Evolutionary conservation across 768 basidiomycete genomes (phyloP).

Genomic region (Brasilioporus rufonigricans): DNA sequence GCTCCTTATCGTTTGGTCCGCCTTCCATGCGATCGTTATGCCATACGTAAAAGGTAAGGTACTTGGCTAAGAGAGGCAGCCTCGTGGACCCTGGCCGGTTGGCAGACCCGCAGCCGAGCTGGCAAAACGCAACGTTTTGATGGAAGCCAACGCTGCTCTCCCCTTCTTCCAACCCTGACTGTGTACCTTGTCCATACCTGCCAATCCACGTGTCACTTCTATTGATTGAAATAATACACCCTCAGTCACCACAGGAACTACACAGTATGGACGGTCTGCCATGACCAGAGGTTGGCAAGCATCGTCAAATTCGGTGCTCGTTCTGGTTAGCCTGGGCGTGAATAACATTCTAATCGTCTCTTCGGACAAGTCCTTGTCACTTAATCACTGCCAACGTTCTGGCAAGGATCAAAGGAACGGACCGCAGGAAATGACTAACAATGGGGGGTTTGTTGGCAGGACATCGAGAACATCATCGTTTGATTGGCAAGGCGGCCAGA

Average conservation of each 20-base stretch:
- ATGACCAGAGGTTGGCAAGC: constrained; percentile 11
- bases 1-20: not conserved
- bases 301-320: not conserved
- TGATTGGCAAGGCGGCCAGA: not conserved
- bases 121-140: constrained; percentile 12
- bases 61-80: not conserved
- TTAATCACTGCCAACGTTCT: constrained; percentile 2
- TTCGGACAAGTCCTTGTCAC: not conserved
- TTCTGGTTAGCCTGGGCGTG: not conserved
- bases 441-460: too few relatives aligned
- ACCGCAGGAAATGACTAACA: too few relatives aligned
- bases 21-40: not conserved
- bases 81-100: constrained; percentile 19
- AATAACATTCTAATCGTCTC: not conserved
- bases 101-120: constrained; percentile 10
- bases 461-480: not conserved
- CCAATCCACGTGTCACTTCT: constrained; percentile 1
- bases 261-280: not conserved
- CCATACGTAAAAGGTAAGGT: constrained; percentile 4
- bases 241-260: not conserved
- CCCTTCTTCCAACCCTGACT: not conserved
- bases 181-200: not conserved
- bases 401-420: not conserved
- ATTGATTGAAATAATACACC: not conserved
- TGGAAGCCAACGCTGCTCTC: not conserved